Evolutionary conservation across 805 yeast genomes (phyloP), one percentile per base, ranked within the genome.

Genomic region (Saturnispora kantuleensis): DNA sequence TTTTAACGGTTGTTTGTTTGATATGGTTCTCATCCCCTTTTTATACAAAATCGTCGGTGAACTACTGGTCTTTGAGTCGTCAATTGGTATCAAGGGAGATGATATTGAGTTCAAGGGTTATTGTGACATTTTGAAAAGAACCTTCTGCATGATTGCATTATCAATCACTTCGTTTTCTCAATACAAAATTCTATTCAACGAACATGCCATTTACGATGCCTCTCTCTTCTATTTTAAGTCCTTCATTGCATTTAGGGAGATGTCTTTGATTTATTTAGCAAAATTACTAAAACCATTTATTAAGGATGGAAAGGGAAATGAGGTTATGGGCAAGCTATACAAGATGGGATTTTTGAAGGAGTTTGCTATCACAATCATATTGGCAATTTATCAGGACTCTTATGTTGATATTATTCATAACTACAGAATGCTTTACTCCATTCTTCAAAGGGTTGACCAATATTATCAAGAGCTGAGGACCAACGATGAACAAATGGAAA

Each of bases 371-470:
- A 52, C 55, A 8, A 44, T 61, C 7, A 52, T 61, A 10, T 29
- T 62, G 44, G 59, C 60, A 10, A 50, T 61, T 31, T 55, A 55
- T 29, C 59, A 53, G 31, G 67, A 63, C 47, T 59, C 62, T 39
- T 41, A 51, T 45, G 45, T 61, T 28, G 56, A 57, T 39, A 51
- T 62, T 21, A 42, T 60, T 11, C 55, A 56, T 39, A 56, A 56
- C 28, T 58, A 58, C 29, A 53, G 53, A 43, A 21, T 58, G 17
- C 37, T 59, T 6, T 54, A 54, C 40, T 47, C 46, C 12, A 55
- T 62, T 21, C 53, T 64, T 3, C 57, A 56, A 13, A 49, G 51
- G 7, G 29, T 59, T 6, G 44, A 56, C 35, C 47, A 50, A 15
- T 47, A 54, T 31, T 39, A 56, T 28, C 41, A 45, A 4, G 13